Base-by-base conservation (phyloP, 2,329 filamentous ascomycete genomes). In the Colletotrichum lini region DNA sequence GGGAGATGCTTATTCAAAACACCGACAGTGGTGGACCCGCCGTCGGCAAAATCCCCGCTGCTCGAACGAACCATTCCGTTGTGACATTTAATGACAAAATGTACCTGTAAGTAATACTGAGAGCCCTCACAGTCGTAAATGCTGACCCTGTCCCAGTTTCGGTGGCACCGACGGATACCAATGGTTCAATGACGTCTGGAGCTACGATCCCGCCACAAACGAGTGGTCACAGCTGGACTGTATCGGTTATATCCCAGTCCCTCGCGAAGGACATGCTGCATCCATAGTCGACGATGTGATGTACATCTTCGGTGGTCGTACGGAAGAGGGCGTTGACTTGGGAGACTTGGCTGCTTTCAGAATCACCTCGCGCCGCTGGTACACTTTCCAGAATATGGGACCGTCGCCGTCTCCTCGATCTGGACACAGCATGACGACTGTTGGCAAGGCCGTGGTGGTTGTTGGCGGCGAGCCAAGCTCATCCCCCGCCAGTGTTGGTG, bases 141-240 rank as follows among this genome's bases (percentile, higher is more conserved):
- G 26, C 40, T 64, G 21, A 47, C 12, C 30, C 75, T 77, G 77
- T 13, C 30, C 35, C 75, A 96, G 93, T n/a, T 99, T 99, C 80
- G 96, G 96, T 76, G 96, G 96, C 73, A 99, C 96, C 2, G 98
- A 99, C 79, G 96, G 96, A 50, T 90, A 95, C 67, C 91, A 94
- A 77, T 99, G 96, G 97, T 99, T 98, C 84, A 99, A 98, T 80
- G 96, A 99, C 79, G 96, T 99, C 58, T 99, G 96, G 96, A 94
- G 92, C 63, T 99, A 96, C 80, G 96, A 98, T 77, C 93, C 95
- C 9, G 87, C 91, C 66, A 84, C 89, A 56, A 98, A 98, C 80
- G 84, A 88, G 67, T 99, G 96, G 96, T 84, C 90, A 12, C 93
- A 97, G 79, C 87, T 98, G 67, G 96, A 98, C 78, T 99, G 96